Base-by-base conservation (phyloP, 2,329 filamentous ascomycete species). In the Alternaria viburni region DNA sequence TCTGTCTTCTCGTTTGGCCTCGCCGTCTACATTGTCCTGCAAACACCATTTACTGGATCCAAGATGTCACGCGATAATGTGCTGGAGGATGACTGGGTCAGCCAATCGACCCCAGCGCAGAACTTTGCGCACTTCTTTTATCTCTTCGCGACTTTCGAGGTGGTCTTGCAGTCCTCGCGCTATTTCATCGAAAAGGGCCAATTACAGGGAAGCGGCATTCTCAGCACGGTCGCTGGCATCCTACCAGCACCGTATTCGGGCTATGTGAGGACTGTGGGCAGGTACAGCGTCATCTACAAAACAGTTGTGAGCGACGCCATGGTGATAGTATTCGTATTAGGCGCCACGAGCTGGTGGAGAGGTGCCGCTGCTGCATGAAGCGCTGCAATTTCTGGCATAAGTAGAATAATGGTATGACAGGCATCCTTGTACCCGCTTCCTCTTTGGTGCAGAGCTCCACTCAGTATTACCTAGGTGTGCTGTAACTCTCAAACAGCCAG, bases 81-180 rank as follows among this genome's bases (percentile, higher is more conserved):
- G 7, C 45, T 68, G n/a, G 71, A 76, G 15, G 70, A 77, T 21
- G 75, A 76, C 62, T 80, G 77, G 71, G 67, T 68, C 3, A 49
- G 65, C 3, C 74, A 74, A 10, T 70, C 80, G 8, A 74, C 72
- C 2, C 79, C 83, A 28, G 76, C 80, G 15, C 79, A 80, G 51
- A 73, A 78, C 36, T 82, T 83, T 44, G 82, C 82, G 49, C 84
- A 85, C 65, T 90, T 93, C 80, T 93, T 95, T 79, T 93, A 89
- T 83, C 86, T 91, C n/a, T 96, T 95, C 76, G 90, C 91, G 6
- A 93, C 91, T 0, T 89, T 88, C 30, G 91, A 96, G 81, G 85
- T 92, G 11, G 77, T 92, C 57, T 82, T 95, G 66, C 87, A 95
- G 67, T 90, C 88, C 2, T 89, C 87, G 28, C 84, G 91, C 23